Evolutionary conservation across 164 flowering plant genomes (phyloP), one percentile per base, ranked within the genome.

Genomic region (Magnolia kwangsiensis): DNA sequence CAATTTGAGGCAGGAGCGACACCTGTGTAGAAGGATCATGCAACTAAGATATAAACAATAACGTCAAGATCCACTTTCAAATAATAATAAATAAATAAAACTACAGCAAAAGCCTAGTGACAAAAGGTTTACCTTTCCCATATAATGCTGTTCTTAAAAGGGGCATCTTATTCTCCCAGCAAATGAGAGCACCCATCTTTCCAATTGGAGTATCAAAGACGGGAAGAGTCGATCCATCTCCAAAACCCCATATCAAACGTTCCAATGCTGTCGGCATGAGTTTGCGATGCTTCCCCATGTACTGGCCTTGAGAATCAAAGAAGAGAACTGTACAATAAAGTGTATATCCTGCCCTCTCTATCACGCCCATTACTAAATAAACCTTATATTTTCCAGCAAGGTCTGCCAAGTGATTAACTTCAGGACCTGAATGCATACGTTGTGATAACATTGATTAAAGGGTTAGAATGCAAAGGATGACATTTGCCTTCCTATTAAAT

Each of bases 141-240:
- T 94, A 96, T 93, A 96, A 82, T 27, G 96, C 97, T 51, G 96
- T 92, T 81, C 99, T 88, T 58, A 94, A 82, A 69, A 92, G 93
- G 19, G 99, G 99, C 99, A 96, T 94, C 82, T 86, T 88, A 69
- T 96, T 96, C 76, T 96, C 99, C 99, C 98, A 94, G 79, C 97
- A 96, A 71, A 96, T 90, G 66, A 92, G 93, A 63, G 94, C 97
- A 78, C 99, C 97, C 24, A 94, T 88, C 79, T 92, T 94, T 24
- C 98, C 99, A 77, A 92, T 67, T 13, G 93, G 85, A 76, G 98
- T 94, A 7, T 94, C 97, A 82, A 83, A 91, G 51, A 96, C 97
- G 1, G 98, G 98, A 73, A 92, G 84, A 7, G 96, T 92, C 1
- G 99, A 94, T 49, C 98, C 98, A 84, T 96, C 99, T 27, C 98